Evolutionary conservation across 768 basidiomycete species (phyloP), one percentile per base, ranked within the genome.

Genomic region (Punctularia strigosozonata): DNA sequence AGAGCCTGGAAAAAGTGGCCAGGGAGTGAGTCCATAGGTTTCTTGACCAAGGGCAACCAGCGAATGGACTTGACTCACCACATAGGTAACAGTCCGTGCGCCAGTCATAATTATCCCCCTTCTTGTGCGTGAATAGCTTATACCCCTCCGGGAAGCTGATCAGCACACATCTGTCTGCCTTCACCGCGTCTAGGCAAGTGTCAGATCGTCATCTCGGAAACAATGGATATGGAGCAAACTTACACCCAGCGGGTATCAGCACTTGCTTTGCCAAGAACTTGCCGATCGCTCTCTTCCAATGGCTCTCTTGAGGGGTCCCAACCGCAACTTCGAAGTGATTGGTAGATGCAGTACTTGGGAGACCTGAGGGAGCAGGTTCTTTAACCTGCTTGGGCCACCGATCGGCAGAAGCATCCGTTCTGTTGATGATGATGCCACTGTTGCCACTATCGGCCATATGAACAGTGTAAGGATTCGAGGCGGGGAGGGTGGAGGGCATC

Each of bases 31-130:
- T 17, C 13, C n/a, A 15, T 3, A 24, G n/a, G 13, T 28, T 25
- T 19, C 13, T n/a, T 13, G 36, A 39, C 14, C 6, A 12, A 26
- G 10, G 20, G 21, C 21, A 3, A 23, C 28, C 18, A 20, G 18
- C 19, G 5, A 8, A 6, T 18, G 13, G 26, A 12, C 19, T 22
- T 7, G 28, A 36, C 49, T 40, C 24, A 52, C 53, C 53, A 31
- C 40, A 45, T 6, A 54, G 43, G 36, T 54, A 54, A 7, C 25
- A 24, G 22, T 54, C 53, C n/a, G 6, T 35, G 17, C 52, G 40
- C 13, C 48, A 48, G 4, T 31, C 39, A 36, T 48, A 42, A 4
- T 40, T 41, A n/a, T 49, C 36, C 5, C 47, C 49, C 24, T 48
- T 52, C 39, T 41, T 46, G 31, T 54, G 50, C 20, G 42, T 40